These are phyloP conservation scores for Bruguiera gymnorhiza DNA, from an alignment of 345 rosid genomes.

Conservation along the genomic window DNA sequence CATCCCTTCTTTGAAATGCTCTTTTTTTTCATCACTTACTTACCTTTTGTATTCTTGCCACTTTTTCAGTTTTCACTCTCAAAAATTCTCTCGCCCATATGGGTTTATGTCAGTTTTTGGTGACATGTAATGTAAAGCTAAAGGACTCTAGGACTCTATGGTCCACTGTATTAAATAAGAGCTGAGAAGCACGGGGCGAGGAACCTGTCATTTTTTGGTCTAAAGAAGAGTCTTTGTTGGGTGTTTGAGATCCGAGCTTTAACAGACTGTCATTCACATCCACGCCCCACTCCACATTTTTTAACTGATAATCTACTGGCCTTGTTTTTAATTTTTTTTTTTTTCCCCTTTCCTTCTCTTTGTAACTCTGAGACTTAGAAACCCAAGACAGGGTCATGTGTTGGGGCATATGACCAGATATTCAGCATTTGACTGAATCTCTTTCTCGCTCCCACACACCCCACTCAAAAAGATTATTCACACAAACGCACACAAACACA, in stretches of 20 bases:
- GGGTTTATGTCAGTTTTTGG: slow-evolving; percentile 15
- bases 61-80: slow-evolving; percentile 31
- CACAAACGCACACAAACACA: not conserved
- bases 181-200: slow-evolving; percentile 21
- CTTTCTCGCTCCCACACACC: not conserved
- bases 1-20: slow-evolving; percentile 15
- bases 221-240: slow-evolving; percentile 23
- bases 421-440: slow-evolving; percentile 30
- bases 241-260: slow-evolving; percentile 55
- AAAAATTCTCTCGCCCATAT: not conserved
- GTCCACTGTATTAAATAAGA: not conserved
- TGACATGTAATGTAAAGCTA: not conserved
- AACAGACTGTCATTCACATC: slow-evolving; percentile 35
- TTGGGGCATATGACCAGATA: slow-evolving; percentile 13
- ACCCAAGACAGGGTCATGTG: slow-evolving; percentile 35
- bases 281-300: not conserved
- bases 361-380: slow-evolving; percentile 13
- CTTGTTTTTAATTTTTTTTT: slow-evolving; percentile 22
- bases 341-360: not conserved
- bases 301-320: slow-evolving; percentile 14
- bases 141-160: not conserved
- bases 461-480: not conserved
- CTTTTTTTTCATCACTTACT: slow-evolving; percentile 14
- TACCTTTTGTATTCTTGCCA: slow-evolving; percentile 3
- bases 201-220: slow-evolving; percentile 19